Percentiles rank a stretch among this genome's conserved stretches.
These are phyloP conservation scores for Volvariella volvacea DNA, from an alignment of 1,284 basidiomycete genomes.

Conservation along the genomic window DNA sequence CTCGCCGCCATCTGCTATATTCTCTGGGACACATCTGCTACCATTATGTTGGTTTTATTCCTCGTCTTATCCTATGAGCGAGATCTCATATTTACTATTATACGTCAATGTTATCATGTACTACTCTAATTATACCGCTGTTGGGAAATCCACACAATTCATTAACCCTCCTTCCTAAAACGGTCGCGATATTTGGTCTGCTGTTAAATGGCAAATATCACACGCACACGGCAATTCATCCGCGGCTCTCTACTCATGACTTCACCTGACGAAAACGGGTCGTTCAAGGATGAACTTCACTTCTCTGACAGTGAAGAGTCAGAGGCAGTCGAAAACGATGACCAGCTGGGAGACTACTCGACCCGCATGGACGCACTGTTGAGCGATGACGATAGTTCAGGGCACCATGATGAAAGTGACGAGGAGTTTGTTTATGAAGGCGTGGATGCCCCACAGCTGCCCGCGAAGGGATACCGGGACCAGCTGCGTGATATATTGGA, in stretches of 20 bases:
- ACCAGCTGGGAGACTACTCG: conserved; percentile 54
- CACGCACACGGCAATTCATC: no score
- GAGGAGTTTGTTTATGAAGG: conserved; percentile 71
- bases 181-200: no score
- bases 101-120: no score
- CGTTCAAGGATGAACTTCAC: conserved; percentile 10
- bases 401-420: conserved; percentile 35
- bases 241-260: no score
- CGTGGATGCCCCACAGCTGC: conserved; percentile 43
- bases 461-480: conserved; percentile 47
- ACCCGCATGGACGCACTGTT: conserved; percentile 70
- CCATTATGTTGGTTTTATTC: neutral
- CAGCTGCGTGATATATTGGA: conserved; percentile 70
- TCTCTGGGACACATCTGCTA: neutral
- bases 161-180: no score
- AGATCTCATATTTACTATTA: no score
- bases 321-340: conserved; percentile 17
- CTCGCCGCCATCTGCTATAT: neutral
- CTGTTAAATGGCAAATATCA: no score
- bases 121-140: no score
- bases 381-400: conserved; percentile 35
- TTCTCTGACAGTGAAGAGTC: conserved; percentile 20
- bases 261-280: no score
- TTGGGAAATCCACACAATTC: no score
- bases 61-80: no score